These are phyloP conservation scores for Hypoxylon fragiforme DNA, from an alignment of 495 filamentous ascomycete species.

Conservation along the genomic window DNA sequence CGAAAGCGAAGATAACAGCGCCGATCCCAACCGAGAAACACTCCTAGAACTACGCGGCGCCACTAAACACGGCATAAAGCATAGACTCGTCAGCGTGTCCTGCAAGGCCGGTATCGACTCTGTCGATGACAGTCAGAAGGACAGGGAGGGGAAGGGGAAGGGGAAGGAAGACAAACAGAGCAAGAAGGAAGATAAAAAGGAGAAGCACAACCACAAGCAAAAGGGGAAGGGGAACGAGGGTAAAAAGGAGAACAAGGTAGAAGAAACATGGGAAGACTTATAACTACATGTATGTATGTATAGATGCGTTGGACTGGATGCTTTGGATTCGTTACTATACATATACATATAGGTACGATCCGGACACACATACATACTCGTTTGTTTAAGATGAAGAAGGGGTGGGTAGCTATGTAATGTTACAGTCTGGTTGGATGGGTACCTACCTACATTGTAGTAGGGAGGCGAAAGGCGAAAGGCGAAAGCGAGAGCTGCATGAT, in stretches of 20 bases:
- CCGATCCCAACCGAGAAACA: constrained; percentile 26
- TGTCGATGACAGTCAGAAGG: constrained; percentile 4
- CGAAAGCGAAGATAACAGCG: constrained; percentile 15
- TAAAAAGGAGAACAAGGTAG: no score
- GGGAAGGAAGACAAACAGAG: constrained; percentile 13
- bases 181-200: constrained; percentile 15
- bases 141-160: constrained; percentile 5
- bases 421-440: neutral
- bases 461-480: no score
- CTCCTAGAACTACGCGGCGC: constrained; percentile 1
- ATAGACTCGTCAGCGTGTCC: constrained; percentile 33
- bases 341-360: no score
- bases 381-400: no score
- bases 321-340: no score
- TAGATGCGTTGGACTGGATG: no score
- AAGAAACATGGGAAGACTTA: no score
- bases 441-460: constrained; percentile 8
- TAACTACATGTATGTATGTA: no score
- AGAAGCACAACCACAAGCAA: constrained; percentile 9
- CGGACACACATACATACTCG: no score
- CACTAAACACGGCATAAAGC: constrained; percentile 27
- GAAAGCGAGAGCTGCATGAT: no score
- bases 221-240: neutral
- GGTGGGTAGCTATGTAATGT: no score
- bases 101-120: constrained; percentile 1